phyloP scores from a whole-genome alignment of 371 early-diverging fungal species.

The Mortierella sp. region DNA sequence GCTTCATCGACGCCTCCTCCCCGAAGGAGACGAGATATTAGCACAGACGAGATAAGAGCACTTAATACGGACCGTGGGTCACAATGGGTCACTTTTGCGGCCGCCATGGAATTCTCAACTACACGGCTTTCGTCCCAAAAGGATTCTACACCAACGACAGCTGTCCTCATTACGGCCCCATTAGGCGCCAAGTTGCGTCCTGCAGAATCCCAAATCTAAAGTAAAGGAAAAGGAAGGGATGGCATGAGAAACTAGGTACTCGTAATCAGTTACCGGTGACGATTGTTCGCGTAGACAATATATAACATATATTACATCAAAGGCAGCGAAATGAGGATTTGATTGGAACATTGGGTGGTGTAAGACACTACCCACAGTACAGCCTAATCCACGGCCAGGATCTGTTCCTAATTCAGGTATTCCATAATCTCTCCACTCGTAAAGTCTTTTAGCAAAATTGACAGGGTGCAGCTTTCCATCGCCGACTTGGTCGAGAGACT shows the following conservation, averaged over 20 bases:
- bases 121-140: slow-evolving; percentile 75
- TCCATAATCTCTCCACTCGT: slow-evolving; percentile 63
- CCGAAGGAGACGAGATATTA: slow-evolving; percentile 66
- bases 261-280: background rate
- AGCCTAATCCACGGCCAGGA: slow-evolving; percentile 64
- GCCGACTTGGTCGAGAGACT: slow-evolving; percentile 60
- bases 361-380: slow-evolving; percentile 63
- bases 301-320: slow-evolving; percentile 23
- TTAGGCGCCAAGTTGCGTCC: slow-evolving; percentile 63
- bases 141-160: slow-evolving; percentile 65
- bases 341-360: slow-evolving; percentile 55
- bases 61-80: slow-evolving; percentile 75
- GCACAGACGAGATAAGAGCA: slow-evolving; percentile 66
- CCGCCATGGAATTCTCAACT: slow-evolving; percentile 67
- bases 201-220: slow-evolving; percentile 42
- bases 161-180: slow-evolving; percentile 74
- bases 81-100: slow-evolving; percentile 72
- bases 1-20: slow-evolving; percentile 37
- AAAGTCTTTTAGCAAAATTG: slow-evolving; percentile 64
- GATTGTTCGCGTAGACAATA: background rate
- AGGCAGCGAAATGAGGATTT: slow-evolving; percentile 58
- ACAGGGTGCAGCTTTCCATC: slow-evolving; percentile 62
- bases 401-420: slow-evolving; percentile 63
- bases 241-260: background rate
- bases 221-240: background rate